Percentiles rank a stretch among this genome's conserved stretches.
Conservation (phyloP, 2,329 filamentous ascomycete genomes). For the Fusarium palustre region DNA sequence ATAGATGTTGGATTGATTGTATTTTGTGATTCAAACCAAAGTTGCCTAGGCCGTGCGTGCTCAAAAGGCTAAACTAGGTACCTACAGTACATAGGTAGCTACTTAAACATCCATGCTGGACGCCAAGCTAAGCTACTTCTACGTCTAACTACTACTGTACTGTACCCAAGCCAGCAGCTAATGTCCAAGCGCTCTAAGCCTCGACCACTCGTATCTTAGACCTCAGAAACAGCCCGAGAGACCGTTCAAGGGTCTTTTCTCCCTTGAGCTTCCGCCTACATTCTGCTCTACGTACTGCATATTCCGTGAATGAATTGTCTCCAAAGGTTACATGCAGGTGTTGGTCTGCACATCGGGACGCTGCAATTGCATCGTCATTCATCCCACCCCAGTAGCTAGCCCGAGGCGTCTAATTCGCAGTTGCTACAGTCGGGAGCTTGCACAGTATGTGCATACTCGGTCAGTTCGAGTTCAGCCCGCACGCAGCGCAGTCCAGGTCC, state of each 20-base stretch:
- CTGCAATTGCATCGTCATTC: constrained; percentile 37
- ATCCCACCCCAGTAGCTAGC: constrained; percentile 21
- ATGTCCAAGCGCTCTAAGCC: constrained; percentile 36
- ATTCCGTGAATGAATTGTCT: constrained; percentile 6
- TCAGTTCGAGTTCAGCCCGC: constrained; percentile 22
- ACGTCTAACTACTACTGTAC: neutral
- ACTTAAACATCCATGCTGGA: constrained; percentile 10
- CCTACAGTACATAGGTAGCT: no score
- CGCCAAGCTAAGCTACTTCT: neutral
- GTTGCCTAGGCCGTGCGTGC: constrained; percentile 11
- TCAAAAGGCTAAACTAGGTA: constrained; percentile 32
- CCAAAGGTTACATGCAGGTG: constrained; percentile 28
- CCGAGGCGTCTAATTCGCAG: constrained; percentile 25
- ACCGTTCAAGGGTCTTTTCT: constrained; percentile 25
- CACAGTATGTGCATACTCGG: constrained; percentile 27
- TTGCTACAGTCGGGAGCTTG: constrained; percentile 20
- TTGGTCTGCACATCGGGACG: constrained; percentile 30
- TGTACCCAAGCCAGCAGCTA: constrained; percentile 2
- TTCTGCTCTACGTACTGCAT: neutral
- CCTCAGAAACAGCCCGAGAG: constrained; percentile 27
- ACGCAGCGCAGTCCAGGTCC: neutral
- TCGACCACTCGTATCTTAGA: constrained; percentile 36
- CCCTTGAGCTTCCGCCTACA: neutral
- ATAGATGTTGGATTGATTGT: constrained; percentile 13
- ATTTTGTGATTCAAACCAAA: constrained; percentile 21